Evolutionary conservation across 495 filamentous ascomycete species (phyloP).

Genomic region (Penicillium canariense): DNA sequence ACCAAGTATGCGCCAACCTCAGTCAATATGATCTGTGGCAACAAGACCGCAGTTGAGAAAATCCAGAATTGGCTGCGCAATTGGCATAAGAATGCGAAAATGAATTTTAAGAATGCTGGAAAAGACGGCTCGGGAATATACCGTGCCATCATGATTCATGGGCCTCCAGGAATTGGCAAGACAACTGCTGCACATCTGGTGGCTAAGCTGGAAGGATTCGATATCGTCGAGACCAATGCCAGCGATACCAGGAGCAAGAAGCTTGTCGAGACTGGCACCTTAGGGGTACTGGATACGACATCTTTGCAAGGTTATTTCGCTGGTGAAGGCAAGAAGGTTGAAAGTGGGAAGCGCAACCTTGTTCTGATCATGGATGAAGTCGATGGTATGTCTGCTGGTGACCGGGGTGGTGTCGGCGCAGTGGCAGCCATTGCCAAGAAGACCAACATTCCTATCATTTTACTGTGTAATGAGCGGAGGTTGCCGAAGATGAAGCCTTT

Average conservation of each 20-base stretch:
- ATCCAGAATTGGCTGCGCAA: slow-evolving; percentile 81
- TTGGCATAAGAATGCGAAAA: slow-evolving; percentile 73
- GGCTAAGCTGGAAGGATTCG: slow-evolving; percentile 88
- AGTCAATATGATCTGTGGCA: slow-evolving; percentile 88
- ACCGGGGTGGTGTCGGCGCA: slow-evolving; percentile 93
- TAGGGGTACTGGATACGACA: slow-evolving; percentile 87
- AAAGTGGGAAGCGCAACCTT: slow-evolving; percentile 81
- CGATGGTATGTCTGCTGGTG: slow-evolving; percentile 97
- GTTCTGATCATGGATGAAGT: slow-evolving; percentile 99
- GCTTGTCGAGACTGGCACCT: slow-evolving; percentile 81
- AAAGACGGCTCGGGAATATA: slow-evolving; percentile 75
- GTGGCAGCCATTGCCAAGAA: slow-evolving; percentile 92
- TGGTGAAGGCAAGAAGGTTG: slow-evolving; percentile 75
- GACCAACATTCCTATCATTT: slow-evolving; percentile 88
- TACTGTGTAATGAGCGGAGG: slow-evolving; percentile 95
- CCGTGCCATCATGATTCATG: slow-evolving; percentile 87
- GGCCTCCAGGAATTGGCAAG: slow-evolving; percentile 95
- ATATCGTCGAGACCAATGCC: slow-evolving; percentile 91
- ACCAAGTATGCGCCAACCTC: slow-evolving; percentile 89
- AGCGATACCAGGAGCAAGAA: slow-evolving; percentile 98
- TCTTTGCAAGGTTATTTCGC: slow-evolving; percentile 91
- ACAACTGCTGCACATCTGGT: slow-evolving; percentile 95
- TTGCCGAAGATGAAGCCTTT: slow-evolving; percentile 98
- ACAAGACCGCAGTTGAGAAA: slow-evolving; percentile 86
- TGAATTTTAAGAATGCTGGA: slow-evolving; percentile 72